Percentiles rank a stretch among this genome's conserved stretches.
Evolutionary conservation across 768 basidiomycete genomes (phyloP).

Genomic region (Holtermannia corniformis): DNA sequence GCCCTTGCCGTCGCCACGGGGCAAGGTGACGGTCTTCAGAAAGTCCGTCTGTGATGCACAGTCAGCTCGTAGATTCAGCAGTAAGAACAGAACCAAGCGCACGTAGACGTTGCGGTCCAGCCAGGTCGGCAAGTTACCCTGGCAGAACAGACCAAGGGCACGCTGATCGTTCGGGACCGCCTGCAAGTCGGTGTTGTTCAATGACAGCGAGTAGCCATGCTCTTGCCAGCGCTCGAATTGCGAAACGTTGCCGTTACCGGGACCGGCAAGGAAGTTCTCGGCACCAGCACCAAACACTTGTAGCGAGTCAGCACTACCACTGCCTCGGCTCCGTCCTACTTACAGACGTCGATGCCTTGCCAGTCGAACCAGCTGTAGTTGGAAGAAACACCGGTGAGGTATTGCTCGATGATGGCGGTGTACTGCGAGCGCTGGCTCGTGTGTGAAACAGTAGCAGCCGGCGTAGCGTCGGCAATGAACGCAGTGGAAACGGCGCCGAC

Average conservation of each 20-base stretch:
- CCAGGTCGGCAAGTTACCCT: conserved; percentile 41
- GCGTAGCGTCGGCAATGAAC: conserved; percentile 43
- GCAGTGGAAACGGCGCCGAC: conserved; percentile 44
- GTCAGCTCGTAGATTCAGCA: too few relatives aligned
- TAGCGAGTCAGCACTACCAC: conserved; percentile 3
- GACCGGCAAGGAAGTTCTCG: conserved; percentile 38
- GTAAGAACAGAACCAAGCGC: too few relatives aligned
- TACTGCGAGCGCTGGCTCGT: conserved; percentile 38
- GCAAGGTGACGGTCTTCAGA: not conserved
- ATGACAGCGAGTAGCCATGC: conserved; percentile 38
- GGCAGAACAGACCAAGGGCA: conserved; percentile 41
- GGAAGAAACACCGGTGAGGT: conserved; percentile 34
- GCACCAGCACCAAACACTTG: conserved; percentile 40
- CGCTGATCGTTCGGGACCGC: conserved; percentile 30
- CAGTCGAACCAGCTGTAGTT: conserved; percentile 41
- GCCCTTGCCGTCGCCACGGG: not conserved
- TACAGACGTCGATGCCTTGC: conserved; percentile 24
- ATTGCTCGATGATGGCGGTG: conserved; percentile 39
- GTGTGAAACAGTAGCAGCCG: conserved; percentile 37
- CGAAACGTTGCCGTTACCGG: conserved; percentile 19
- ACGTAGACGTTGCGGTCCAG: conserved; percentile 42
- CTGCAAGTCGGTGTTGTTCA: conserved; percentile 37
- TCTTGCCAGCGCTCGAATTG: conserved; percentile 27
- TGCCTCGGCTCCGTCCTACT: not conserved
- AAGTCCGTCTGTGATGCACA: too few relatives aligned